A percentile compares a stretch with the other conserved stretches of the same genome.
These are phyloP conservation scores for Aspergillus affinis DNA, from an alignment of 495 filamentous ascomycete species.

Conservation along the genomic window DNA sequence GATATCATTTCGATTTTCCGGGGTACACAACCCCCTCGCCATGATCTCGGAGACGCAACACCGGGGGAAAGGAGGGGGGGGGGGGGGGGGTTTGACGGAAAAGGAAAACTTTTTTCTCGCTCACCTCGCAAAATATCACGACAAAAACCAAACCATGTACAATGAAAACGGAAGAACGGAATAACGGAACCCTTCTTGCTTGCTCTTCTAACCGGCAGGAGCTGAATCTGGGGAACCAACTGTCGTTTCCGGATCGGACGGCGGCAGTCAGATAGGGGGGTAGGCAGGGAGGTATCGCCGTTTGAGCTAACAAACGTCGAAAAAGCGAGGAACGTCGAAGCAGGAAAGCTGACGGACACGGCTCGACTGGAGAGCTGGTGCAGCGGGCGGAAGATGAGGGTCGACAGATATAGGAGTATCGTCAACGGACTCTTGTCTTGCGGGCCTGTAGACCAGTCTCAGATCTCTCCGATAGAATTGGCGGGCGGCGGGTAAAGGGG, in stretches of 20 bases:
- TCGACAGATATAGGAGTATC: conserved; percentile 37
- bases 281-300: conserved; percentile 35
- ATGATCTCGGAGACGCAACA: conserved; percentile 20
- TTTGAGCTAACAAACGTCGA: conserved; percentile 53
- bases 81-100: conserved; percentile 9
- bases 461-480: conserved; percentile 48
- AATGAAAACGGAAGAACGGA: conserved; percentile 17
- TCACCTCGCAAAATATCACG: conserved; percentile 38
- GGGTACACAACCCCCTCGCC: conserved; percentile 5
- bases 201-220: conserved; percentile 51
- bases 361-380: conserved; percentile 46
- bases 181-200: conserved; percentile 35
- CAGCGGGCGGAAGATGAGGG: conserved; percentile 26
- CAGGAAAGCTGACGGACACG: conserved; percentile 42
- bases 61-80: conserved; percentile 6
- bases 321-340: conserved; percentile 37
- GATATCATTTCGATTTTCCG: not conserved
- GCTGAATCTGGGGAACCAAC: conserved; percentile 41
- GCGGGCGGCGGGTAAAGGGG: conserved; percentile 54
- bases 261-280: conserved; percentile 32
- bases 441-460: conserved; percentile 37
- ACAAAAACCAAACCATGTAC: conserved; percentile 33
- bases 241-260: conserved; percentile 41
- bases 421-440: conserved; percentile 25
- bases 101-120: conserved; percentile 18